Evolutionary conservation across 2,329 filamentous ascomycete species (phyloP).

Genomic region (Elsinoe batatas): DNA sequence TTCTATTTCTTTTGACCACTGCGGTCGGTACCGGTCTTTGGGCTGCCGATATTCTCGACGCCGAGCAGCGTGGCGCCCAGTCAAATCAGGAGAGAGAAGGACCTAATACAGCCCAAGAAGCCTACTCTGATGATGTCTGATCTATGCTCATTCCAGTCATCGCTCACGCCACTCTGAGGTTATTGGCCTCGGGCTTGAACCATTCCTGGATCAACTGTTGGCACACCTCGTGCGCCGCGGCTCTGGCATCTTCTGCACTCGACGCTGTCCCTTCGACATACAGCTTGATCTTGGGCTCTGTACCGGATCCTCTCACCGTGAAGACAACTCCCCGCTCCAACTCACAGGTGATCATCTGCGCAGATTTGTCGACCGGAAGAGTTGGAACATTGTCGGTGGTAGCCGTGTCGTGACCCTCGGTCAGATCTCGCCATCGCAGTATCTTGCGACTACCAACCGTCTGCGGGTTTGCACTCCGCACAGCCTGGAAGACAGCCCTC

Average conservation of each 20-base stretch:
- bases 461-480: slow-evolving; percentile 29
- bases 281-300: slow-evolving; percentile 57
- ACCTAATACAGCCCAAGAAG: slow-evolving; percentile 15
- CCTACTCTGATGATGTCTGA: slow-evolving; percentile 25
- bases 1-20: slow-evolving; percentile 86
- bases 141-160: not conserved
- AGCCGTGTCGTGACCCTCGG: slow-evolving; percentile 49
- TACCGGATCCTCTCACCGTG: slow-evolving; percentile 52
- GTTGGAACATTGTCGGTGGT: slow-evolving; percentile 42
- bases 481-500: slow-evolving; percentile 43
- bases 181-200: slow-evolving; percentile 31
- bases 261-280: slow-evolving; percentile 42
- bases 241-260: slow-evolving; percentile 34
- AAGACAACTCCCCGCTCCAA: slow-evolving; percentile 47
- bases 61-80: slow-evolving; percentile 13
- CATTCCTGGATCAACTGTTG: slow-evolving; percentile 39
- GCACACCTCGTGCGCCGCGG: slow-evolving; percentile 36
- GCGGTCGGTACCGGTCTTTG: slow-evolving; percentile 78
- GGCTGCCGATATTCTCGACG: slow-evolving; percentile 67
- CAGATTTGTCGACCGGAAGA: slow-evolving; percentile 46
- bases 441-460: slow-evolving; percentile 40
- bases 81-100: slow-evolving; percentile 17
- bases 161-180: slow-evolving; percentile 21
- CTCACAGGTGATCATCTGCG: slow-evolving; percentile 56
- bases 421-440: slow-evolving; percentile 52